These are phyloP conservation scores for Amanita inopinata DNA, from an alignment of 768 basidiomycete genomes.

Conservation along the genomic window DNA sequence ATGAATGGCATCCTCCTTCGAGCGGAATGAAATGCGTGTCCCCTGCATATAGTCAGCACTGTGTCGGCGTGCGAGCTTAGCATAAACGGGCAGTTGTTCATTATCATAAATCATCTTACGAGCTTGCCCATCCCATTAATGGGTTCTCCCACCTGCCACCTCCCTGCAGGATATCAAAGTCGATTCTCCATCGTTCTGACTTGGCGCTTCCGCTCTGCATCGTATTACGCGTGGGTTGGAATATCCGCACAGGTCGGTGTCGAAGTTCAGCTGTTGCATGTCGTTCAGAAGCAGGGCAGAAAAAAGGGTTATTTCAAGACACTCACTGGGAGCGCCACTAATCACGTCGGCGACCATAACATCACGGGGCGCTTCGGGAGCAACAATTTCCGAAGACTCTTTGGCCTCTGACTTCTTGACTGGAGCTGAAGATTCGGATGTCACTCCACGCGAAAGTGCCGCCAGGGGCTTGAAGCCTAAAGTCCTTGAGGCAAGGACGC, in stretches of 20 bases:
- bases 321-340: conserved; percentile 79
- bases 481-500: conserved; percentile 15
- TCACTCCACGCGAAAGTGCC: conserved; percentile 18
- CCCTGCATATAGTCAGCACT: conserved; percentile 97
- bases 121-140: conserved; percentile 94
- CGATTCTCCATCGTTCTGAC: conserved; percentile 84
- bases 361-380: conserved; percentile 43
- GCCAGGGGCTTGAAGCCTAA: conserved; percentile 13
- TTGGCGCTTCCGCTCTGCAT: conserved; percentile 92
- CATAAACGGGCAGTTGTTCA: not conserved
- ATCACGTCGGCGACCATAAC: conserved; percentile 72
- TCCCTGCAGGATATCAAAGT: conserved; percentile 87
- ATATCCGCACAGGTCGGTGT: conserved; percentile 85
- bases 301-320: not conserved
- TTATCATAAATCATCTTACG: conserved; percentile 42
- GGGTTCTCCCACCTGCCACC: conserved; percentile 96
- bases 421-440: conserved; percentile 21
- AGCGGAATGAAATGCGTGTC: conserved; percentile 71
- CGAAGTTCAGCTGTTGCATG: conserved; percentile 62
- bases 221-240: conserved; percentile 85
- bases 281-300: not conserved
- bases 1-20: conserved; percentile 84
- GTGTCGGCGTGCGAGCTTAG: conserved; percentile 6
- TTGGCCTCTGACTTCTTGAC: conserved; percentile 22
- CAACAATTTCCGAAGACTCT: conserved; percentile 28